Evolutionary conservation across 805 yeast genomes (phyloP).

Genomic region (Candida stauntonica): DNA sequence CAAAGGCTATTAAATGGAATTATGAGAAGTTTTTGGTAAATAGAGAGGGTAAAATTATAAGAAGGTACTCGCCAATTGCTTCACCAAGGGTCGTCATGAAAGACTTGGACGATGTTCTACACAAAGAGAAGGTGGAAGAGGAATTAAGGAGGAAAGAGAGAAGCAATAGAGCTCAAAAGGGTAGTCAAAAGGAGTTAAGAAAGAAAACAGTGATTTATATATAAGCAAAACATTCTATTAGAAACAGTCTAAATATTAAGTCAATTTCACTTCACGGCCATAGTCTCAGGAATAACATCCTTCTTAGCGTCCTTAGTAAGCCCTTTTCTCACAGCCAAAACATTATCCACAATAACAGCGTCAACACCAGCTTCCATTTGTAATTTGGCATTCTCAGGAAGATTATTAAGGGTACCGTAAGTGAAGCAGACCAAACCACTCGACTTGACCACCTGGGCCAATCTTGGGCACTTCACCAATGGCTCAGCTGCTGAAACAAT

Average conservation of each 20-base stretch:
- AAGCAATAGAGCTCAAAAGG: too few species aligned
- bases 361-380: conserved; percentile 95
- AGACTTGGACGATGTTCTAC: too few species aligned
- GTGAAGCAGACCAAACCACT: conserved; percentile 91
- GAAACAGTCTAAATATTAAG: neutral
- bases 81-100: too few species aligned
- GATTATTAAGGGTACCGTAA: conserved; percentile 80
- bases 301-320: conserved; percentile 38
- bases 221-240: neutral
- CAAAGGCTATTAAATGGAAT: conserved; percentile 67
- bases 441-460: conserved; percentile 86
- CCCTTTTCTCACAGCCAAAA: conserved; percentile 86
- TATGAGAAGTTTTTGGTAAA: conserved; percentile 65
- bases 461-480: conserved; percentile 81
- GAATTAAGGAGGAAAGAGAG: too few species aligned
- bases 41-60: conserved; percentile 51
- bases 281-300: neutral
- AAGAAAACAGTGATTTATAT: neutral
- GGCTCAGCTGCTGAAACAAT: conserved; percentile 88
- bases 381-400: conserved; percentile 74
- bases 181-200: too few species aligned
- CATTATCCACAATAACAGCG: conserved; percentile 97
- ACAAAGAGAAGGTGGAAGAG: too few species aligned
- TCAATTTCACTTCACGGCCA: neutral
- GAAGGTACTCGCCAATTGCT: conserved; percentile 51